Base-by-base conservation (phyloP, 192 early-diverging fungal species). In the Dissophora ornata region DNA sequence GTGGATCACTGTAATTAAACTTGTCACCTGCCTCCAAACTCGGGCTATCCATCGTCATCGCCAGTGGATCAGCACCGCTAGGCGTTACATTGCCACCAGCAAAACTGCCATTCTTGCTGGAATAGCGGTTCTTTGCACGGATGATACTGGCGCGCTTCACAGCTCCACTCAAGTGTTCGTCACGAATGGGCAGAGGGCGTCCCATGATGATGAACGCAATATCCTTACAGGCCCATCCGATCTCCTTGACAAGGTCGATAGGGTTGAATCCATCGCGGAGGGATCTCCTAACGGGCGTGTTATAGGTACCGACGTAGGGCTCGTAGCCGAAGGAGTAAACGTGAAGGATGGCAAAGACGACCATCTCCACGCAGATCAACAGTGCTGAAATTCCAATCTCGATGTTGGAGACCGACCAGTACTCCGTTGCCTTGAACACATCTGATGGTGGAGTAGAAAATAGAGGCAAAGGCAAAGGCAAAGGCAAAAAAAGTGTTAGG, bases 361-460 rank as follows among this genome's bases (percentile, higher is more conserved):
- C 75, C 80, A 82, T 82, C 59, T 82, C 80, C 18, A 82, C 32
- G 53, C 75, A 78, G 16, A 82, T 34, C 24, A 79, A 56, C 26
- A 82, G 36, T 0, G 75, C 80, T 2, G 57, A 53, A 21, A 82
- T 67, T 30, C 80, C 80, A 21, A 69, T 55, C 28, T 67, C 64
- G n/a, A 82, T 71, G 44, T 79, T 79, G 32, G 24, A 15, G 21
- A 70, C 38, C 48, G 62, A 63, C 80, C 75, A 79, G 51, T 65
- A 71, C 28, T 67, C 51, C 1, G 66, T 69, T 9, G 49, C 55
- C 52, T 69, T 42, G 60, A 80, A 73, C 0, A 67, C 55, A 11
- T 52, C 54, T 49, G 54, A 62, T 28, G 11, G 32, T 26, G 30
- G n/a, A 46, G 30, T 2, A 45, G 11, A 60, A n/a, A n/a, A n/a